Base-by-base conservation (phyloP, 805 yeast species). In the Ogataea methylovora region DNA sequence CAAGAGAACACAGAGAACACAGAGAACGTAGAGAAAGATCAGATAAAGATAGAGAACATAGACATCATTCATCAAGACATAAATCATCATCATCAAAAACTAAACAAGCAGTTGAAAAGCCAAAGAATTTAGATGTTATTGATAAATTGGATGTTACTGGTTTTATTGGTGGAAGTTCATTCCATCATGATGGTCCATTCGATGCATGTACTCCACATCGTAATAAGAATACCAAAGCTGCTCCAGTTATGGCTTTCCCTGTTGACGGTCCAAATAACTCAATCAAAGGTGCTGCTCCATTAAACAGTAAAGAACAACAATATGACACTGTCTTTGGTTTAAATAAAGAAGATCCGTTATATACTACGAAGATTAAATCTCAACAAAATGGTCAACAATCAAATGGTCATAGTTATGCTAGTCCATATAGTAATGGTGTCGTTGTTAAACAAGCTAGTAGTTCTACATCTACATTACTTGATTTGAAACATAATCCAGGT, bases 101-200 rank as follows among this genome's bases (percentile, higher is more conserved):
- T 25, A 60, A 67, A 50, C 54, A 68, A 53, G 48, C 61, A 42
- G 57, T 68, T 38, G 63, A 63, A 49, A 67, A 74, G 45, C 71
- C 87, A 11, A 77, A 79, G 47, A 84, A 87, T 46, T 79, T 88
- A 36, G 98, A 90, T 52, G 85, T 94, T 4, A 92, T 92, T 47
- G 98, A 92, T 63, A 84, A 84, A 59, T 69, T 92, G 50, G 98
- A 92, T 58, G 98, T 90, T 30, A 88, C 97, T 10, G 97, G 95
- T 1, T 71, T 88, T 41, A 88, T 84, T 54, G 97, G 96, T 18
- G 79, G 84, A 32, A 85, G 86, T 13, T 85, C 94, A 2, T 92
- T 92, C 70, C 98, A 92, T 59, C 97, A 92, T 58, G 98, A 92
- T 61, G 98, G 98, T 10, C 98, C 98, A 12, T 92, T 92, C 56